These are phyloP conservation scores for Neurospora hispaniola DNA, from an alignment of 495 filamentous ascomycete species.

Conservation along the genomic window DNA sequence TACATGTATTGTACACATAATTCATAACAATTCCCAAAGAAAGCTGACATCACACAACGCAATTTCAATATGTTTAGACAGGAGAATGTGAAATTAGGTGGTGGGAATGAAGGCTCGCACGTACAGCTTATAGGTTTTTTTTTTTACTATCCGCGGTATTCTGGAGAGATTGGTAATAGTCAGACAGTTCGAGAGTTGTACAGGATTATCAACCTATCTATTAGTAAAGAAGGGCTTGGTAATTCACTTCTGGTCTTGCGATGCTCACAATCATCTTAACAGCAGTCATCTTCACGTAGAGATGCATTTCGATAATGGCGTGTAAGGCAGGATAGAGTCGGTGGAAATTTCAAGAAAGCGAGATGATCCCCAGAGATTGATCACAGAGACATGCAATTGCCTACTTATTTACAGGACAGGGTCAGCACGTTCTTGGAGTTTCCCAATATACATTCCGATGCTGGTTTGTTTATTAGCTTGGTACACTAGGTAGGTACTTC, in stretches of 20 bases:
- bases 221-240: not conserved
- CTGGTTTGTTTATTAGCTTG: too few species aligned
- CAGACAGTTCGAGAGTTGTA: not conserved
- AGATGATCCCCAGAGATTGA: not conserved
- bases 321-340: not conserved
- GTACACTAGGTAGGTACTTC: too few species aligned
- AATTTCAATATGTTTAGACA: not conserved
- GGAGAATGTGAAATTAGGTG: too few species aligned
- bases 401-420: not conserved
- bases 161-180: too few species aligned
- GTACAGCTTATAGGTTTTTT: too few species aligned
- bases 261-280: not conserved
- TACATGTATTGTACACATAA: not conserved
- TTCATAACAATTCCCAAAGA: not conserved
- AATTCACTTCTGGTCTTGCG: not conserved
- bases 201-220: fast-evolving
- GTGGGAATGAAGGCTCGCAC: too few species aligned
- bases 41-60: not conserved
- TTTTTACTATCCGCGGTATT: too few species aligned
- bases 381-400: not conserved
- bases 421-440: not conserved
- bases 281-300: not conserved
- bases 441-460: not conserved
- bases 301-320: not conserved
- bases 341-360: not conserved